Conservation (phyloP, 2,329 filamentous ascomycete genomes). For the Ophiostoma sp. region DNA sequence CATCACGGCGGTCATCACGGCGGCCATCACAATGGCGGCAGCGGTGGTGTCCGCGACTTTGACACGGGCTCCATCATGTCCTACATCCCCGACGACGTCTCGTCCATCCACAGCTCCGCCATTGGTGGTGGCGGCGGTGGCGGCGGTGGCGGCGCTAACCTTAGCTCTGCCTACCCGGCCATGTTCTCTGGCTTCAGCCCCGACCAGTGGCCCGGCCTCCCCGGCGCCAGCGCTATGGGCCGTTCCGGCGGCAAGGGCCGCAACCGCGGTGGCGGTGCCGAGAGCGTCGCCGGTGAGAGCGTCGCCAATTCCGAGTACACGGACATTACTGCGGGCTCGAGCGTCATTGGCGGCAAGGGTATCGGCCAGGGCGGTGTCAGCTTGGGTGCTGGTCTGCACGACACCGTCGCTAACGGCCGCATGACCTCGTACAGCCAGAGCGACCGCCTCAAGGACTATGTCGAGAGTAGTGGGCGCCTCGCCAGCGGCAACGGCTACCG, state of each 20-base stretch:
- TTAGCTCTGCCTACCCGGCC: conserved; percentile 79
- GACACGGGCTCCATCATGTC: conserved; percentile 89
- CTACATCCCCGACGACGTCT: conserved; percentile 96
- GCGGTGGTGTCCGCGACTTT: conserved; percentile 49
- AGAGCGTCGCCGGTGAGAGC: conserved; percentile 87
- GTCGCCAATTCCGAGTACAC: conserved; percentile 89
- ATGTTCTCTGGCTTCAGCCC: conserved; percentile 93
- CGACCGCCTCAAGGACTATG: conserved; percentile 90
- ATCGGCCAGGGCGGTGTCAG: conserved; percentile 85
- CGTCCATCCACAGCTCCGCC: conserved; percentile 89
- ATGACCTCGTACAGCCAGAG: conserved; percentile 70
- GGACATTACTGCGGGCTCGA: conserved; percentile 67
- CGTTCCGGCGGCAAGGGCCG: conserved; percentile 67
- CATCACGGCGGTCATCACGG: conserved; percentile 26
- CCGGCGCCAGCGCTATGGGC: conserved; percentile 58
- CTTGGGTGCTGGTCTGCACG: conserved; percentile 76
- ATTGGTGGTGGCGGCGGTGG: conserved; percentile 76
- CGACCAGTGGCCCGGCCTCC: conserved; percentile 84
- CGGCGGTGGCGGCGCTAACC: conserved; percentile 67
- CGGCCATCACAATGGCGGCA: conserved; percentile 31
- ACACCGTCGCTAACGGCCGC: conserved; percentile 65
- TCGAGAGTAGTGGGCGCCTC: conserved; percentile 77
- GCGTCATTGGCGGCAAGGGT: conserved; percentile 72
- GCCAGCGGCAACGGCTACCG: conserved; percentile 68
- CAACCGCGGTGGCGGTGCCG: conserved; percentile 57